Evolutionary conservation across 345 rosid species (phyloP).

Genomic region (Acer saccharum): DNA sequence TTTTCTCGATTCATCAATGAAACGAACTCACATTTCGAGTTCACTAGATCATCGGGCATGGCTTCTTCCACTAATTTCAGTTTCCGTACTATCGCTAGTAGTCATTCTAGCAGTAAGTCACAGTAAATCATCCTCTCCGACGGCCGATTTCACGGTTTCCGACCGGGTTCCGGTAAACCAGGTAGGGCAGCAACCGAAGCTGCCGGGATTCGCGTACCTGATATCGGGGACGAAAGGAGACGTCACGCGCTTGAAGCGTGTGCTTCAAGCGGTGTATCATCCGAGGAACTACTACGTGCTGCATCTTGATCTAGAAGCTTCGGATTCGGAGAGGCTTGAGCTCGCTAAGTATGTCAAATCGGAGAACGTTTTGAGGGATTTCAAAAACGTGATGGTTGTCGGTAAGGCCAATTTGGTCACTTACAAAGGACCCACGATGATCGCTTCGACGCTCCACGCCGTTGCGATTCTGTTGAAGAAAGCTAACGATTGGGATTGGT

Average conservation of each 20-base stretch:
- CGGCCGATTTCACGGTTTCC: constrained; percentile 16
- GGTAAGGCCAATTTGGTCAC: constrained; percentile 84
- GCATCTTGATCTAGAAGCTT: constrained; percentile 87
- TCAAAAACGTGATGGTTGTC: constrained; percentile 80
- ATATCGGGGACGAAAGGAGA: constrained; percentile 85
- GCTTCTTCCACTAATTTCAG: constrained; percentile 34
- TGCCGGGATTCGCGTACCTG: constrained; percentile 75
- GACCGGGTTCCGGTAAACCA: constrained; percentile 20
- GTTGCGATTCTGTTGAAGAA: constrained; percentile 69
- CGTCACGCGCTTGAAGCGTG: constrained; percentile 52
- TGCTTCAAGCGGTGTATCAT: constrained; percentile 73
- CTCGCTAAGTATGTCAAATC: constrained; percentile 73
- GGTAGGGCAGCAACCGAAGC: constrained; percentile 23
- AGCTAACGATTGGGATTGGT: constrained; percentile 93
- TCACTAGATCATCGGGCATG: constrained; percentile 55
- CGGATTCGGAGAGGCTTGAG: constrained; percentile 73
- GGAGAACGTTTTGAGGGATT: constrained; percentile 51
- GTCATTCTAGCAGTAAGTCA: constrained; percentile 42
- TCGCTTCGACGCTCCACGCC: constrained; percentile 77
- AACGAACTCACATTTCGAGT: constrained; percentile 51
- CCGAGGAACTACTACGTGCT: constrained; percentile 79
- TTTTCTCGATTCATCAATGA: constrained; percentile 39
- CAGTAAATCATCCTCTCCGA: constrained; percentile 37
- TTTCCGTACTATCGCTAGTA: constrained; percentile 37
- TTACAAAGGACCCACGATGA: constrained; percentile 78